Percentiles rank a stretch among this genome's conserved stretches.
Evolutionary conservation across 2,329 filamentous ascomycete species (phyloP).

Genomic region (Xylaria polymorpha): DNA sequence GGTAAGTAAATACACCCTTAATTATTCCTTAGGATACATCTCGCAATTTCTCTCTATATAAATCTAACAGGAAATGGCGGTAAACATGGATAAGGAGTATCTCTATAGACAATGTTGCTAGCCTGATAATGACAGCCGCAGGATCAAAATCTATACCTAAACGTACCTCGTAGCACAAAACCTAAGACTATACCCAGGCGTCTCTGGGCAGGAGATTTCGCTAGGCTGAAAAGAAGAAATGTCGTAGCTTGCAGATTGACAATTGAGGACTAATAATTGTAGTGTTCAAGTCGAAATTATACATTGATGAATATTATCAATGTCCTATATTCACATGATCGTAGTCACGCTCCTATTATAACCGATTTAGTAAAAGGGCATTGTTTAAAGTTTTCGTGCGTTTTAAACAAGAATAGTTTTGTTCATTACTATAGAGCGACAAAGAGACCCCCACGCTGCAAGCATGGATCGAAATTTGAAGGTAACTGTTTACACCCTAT

Average conservation of each 20-base stretch:
- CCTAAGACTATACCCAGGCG: too few relatives aligned
- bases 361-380: not conserved
- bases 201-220: not conserved
- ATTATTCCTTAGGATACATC: not conserved
- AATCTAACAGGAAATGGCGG: slow-evolving; percentile 1
- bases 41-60: not conserved
- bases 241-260: not conserved
- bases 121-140: too few relatives aligned
- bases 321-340: not conserved
- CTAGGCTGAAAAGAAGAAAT: too few relatives aligned
- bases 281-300: not conserved
- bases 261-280: not conserved
- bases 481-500: slow-evolving; percentile 1
- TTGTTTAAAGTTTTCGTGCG: not conserved
- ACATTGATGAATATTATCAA: not conserved
- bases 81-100: not conserved
- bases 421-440: not conserved
- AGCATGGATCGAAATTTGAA: not conserved
- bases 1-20: not conserved
- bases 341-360: not conserved
- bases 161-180: too few relatives aligned
- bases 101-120: not conserved
- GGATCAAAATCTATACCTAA: too few relatives aligned
- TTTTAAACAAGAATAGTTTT: not conserved
- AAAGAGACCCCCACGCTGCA: not conserved